These are phyloP conservation scores for Aspergillaceae sp. DNA, from an alignment of 2,329 filamentous ascomycete genomes.

Conservation along the genomic window DNA sequence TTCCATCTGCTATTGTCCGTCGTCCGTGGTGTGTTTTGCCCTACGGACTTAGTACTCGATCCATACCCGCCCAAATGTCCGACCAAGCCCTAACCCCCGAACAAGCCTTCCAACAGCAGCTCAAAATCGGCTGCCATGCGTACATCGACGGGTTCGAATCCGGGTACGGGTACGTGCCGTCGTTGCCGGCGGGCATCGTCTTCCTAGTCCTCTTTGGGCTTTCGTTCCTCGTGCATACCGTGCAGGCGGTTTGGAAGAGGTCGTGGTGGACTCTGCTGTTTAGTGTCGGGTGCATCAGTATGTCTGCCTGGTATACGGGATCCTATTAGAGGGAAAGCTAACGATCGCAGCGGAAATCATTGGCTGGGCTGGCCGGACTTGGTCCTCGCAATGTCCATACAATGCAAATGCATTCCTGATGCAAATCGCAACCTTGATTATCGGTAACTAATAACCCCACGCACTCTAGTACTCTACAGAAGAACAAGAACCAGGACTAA, in stretches of 20 bases:
- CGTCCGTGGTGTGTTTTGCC: no score
- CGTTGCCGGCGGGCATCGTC: slow-evolving; percentile 25
- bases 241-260: slow-evolving; percentile 29
- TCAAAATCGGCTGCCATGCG: slow-evolving; percentile 17
- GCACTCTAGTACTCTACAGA: not conserved
- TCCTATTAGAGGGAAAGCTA: slow-evolving; percentile 1
- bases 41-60: no score
- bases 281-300: slow-evolving; percentile 28
- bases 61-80: not conserved
- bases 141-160: slow-evolving; percentile 17
- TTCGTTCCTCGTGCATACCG: slow-evolving; percentile 27
- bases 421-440: slow-evolving; percentile 40
- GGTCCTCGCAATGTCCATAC: slow-evolving; percentile 43
- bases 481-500: not conserved
- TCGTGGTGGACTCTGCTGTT: slow-evolving; percentile 34
- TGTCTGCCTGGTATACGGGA: slow-evolving; percentile 2
- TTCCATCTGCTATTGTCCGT: no score
- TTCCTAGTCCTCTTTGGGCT: slow-evolving; percentile 27
- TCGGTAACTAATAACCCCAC: slow-evolving; percentile 16
- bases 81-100: slow-evolving; percentile 1
- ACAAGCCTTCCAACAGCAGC: slow-evolving; percentile 3
- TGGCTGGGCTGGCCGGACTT: slow-evolving; percentile 43
- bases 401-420: slow-evolving; percentile 43
- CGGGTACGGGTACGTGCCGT: slow-evolving; percentile 28
- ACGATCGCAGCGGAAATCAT: slow-evolving; percentile 31